Percentiles rank a stretch among this genome's conserved stretches.
Evolutionary conservation across 176 grass and related monocot genomes (phyloP).

Genomic region (Phoenix roebelenii): DNA sequence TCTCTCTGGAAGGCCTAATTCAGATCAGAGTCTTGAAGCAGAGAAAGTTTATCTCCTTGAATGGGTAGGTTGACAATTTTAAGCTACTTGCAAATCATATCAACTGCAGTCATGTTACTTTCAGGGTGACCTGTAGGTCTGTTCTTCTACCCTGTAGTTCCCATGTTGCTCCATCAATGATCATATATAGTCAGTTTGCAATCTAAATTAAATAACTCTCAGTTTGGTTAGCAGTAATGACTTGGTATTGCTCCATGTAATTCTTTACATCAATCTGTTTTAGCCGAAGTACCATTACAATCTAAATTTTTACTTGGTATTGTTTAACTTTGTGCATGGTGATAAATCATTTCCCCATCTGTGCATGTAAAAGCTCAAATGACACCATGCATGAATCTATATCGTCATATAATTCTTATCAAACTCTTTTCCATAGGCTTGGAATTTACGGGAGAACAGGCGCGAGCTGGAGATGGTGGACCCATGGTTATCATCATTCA

Average conservation of each 20-base stretch:
- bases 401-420: not conserved
- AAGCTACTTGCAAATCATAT: not conserved
- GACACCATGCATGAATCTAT: not conserved
- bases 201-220: too few species aligned
- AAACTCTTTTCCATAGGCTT: constrained; percentile 27
- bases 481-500: constrained; percentile 23
- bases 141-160: too few species aligned
- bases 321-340: too few species aligned
- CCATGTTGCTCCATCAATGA: too few species aligned
- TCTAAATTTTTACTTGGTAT: too few species aligned
- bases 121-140: too few species aligned
- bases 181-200: too few species aligned
- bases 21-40: constrained; percentile 21
- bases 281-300: too few species aligned
- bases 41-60: constrained; percentile 68
- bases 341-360: too few species aligned
- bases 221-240: not conserved
- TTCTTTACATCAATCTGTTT: not conserved
- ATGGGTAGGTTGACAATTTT: constrained; percentile 45
- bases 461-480: constrained; percentile 46
- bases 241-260: too few species aligned
- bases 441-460: constrained; percentile 52
- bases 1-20: constrained; percentile 64
- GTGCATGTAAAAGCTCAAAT: not conserved
- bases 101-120: too few species aligned